These are phyloP conservation scores for Scheffersomyces ergatensis DNA, from an alignment of 805 yeast species.

Conservation along the genomic window DNA sequence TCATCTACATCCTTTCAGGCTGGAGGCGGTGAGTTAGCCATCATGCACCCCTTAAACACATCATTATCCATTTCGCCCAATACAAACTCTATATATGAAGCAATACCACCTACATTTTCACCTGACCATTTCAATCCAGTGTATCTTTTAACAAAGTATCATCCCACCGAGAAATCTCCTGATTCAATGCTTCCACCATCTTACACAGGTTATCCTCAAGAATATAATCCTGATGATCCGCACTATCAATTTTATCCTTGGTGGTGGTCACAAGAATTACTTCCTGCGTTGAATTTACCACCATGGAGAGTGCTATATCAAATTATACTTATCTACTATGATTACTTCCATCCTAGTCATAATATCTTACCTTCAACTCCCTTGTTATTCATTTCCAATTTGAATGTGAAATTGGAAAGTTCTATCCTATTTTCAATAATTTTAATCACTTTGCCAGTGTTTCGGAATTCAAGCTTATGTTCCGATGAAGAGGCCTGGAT, in stretches of 20 bases:
- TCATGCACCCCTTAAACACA: no score
- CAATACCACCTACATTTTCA: background rate
- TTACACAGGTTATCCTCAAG: background rate
- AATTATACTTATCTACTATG: background rate
- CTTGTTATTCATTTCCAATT: background rate
- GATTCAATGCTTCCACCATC: background rate
- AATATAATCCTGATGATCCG: background rate
- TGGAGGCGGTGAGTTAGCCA: no score
- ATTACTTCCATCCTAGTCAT: slow-evolving; percentile 2
- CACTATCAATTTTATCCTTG: background rate
- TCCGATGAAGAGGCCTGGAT: background rate
- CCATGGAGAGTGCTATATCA: background rate
- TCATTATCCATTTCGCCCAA: no score
- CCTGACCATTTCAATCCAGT: background rate
- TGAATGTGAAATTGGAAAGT: background rate
- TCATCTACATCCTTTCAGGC: no score
- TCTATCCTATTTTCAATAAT: background rate
- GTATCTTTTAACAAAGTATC: background rate
- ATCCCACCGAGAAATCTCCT: background rate
- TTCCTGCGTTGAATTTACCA: background rate
- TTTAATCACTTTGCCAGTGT: background rate
- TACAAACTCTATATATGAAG: no score
- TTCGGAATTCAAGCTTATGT: background rate
- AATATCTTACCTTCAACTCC: slow-evolving; percentile 1
- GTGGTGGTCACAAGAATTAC: background rate